Evolutionary conservation across 2,329 filamentous ascomycete genomes (phyloP).

Genomic region (Pyricularia sp.): DNA sequence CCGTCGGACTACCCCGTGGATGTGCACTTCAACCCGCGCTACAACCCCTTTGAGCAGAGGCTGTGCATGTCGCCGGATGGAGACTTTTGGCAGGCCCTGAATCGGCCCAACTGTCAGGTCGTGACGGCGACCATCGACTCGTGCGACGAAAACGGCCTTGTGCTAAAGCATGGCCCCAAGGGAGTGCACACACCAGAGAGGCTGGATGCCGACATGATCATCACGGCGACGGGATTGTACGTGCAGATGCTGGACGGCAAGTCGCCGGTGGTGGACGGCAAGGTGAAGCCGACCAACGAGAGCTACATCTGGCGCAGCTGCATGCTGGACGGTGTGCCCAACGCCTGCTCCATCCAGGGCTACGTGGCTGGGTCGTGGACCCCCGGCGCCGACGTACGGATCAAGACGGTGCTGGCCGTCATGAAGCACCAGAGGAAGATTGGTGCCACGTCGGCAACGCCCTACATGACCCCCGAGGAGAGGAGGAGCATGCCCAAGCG

Average conservation of each 20-base stretch:
- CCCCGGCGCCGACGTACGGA: conserved; percentile 39
- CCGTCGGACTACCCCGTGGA: conserved; percentile 44
- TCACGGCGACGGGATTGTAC: conserved; percentile 55
- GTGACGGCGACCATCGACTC: conserved; percentile 36
- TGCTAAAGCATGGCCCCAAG: conserved; percentile 27
- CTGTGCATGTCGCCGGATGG: conserved; percentile 56
- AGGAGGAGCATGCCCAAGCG: conserved; percentile 10
- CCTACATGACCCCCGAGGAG: conserved; percentile 12
- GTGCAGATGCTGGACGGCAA: conserved; percentile 45
- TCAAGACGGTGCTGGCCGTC: conserved; percentile 11
- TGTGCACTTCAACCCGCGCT: conserved; percentile 54
- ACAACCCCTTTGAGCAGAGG: conserved; percentile 65
- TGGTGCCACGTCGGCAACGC: conserved; percentile 13
- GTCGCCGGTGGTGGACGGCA: conserved; percentile 39
- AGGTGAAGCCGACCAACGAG: conserved; percentile 27
- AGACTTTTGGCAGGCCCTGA: conserved; percentile 39
- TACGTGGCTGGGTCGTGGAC: conserved; percentile 56
- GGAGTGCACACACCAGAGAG: background rate
- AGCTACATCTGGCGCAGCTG: conserved; percentile 48
- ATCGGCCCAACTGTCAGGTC: conserved; percentile 26
- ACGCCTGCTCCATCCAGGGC: conserved; percentile 47
- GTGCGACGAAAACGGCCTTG: conserved; percentile 32
- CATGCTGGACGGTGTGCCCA: conserved; percentile 56
- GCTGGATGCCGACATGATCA: conserved; percentile 49
- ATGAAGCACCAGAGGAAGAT: conserved; percentile 9